Evolutionary conservation across 1,139 yeast species (phyloP).

Genomic region (Saccharomyces hybrid): DNA sequence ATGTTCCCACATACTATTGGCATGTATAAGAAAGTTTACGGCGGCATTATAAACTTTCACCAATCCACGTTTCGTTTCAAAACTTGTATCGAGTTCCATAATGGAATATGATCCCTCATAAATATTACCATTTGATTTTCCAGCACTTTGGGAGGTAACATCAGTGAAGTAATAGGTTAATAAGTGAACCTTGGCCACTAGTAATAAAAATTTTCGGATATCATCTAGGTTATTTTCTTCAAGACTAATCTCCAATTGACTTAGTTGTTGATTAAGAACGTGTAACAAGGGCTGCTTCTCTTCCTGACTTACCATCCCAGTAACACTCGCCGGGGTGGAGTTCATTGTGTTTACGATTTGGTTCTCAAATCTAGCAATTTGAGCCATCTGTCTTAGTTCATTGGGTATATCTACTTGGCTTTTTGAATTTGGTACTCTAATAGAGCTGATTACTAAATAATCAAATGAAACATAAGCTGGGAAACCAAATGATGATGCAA

Average conservation of each 20-base stretch:
- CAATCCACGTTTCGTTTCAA: constrained; percentile 64
- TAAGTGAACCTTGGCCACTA: constrained; percentile 70
- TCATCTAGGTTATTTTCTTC: constrained; percentile 46
- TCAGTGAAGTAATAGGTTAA: constrained; percentile 77
- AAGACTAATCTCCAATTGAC: constrained; percentile 57
- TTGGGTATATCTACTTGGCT: constrained; percentile 43
- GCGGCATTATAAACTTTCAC: constrained; percentile 77
- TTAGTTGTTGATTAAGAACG: constrained; percentile 61
- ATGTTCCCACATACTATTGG: constrained; percentile 50
- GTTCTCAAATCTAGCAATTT: constrained; percentile 77
- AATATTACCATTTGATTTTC: constrained; percentile 10
- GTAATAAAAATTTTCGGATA: constrained; percentile 57
- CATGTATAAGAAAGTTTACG: constrained; percentile 59
- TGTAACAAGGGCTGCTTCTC: constrained; percentile 71
- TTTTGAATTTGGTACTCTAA: constrained; percentile 24
- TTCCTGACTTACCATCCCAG: constrained; percentile 50
- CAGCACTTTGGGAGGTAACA: constrained; percentile 31
- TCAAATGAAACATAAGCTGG: constrained; percentile 89
- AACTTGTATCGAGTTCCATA: constrained; percentile 17
- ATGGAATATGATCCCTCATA: constrained; percentile 8
- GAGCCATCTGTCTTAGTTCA: constrained; percentile 64
- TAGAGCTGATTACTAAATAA: constrained; percentile 49
- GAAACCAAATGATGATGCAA: constrained; percentile 89
- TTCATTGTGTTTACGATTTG: constrained; percentile 74
- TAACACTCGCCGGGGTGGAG: constrained; percentile 59